Percentiles rank a stretch among this genome's conserved stretches.
Evolutionary conservation across 306 rosid genomes (phyloP).

Genomic region (Trifolium subterraneum): DNA sequence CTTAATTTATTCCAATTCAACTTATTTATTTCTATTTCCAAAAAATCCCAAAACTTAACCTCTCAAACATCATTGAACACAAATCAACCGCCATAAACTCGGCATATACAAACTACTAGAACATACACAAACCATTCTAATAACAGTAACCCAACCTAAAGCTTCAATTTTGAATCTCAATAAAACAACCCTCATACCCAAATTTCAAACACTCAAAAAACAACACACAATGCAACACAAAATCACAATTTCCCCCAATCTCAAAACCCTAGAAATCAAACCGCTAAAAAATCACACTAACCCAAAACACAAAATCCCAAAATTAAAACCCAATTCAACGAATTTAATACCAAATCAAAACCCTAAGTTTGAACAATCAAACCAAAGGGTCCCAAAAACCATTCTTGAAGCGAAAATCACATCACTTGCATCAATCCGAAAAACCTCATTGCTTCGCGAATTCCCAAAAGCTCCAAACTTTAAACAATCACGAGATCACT

Average conservation of each 20-base stretch:
- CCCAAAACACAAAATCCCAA: slow-evolving; percentile 42
- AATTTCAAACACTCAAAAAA: slow-evolving; percentile 47
- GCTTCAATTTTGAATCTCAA: slow-evolving; percentile 48
- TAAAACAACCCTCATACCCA: slow-evolving; percentile 43
- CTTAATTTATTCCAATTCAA: slow-evolving; percentile 51
- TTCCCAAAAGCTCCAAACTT: slow-evolving; percentile 62
- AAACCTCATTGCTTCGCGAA: slow-evolving; percentile 49
- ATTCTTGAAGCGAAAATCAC: slow-evolving; percentile 48
- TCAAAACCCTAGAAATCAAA: slow-evolving; percentile 95
- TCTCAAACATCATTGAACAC: slow-evolving; percentile 54
- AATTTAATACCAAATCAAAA: slow-evolving; percentile 59
- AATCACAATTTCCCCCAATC: slow-evolving; percentile 60
- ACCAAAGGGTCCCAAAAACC: slow-evolving; percentile 41
- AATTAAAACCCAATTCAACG: slow-evolving; percentile 46
- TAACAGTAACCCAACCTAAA: slow-evolving; percentile 30
- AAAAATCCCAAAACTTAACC: slow-evolving; percentile 54
- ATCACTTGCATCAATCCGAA: slow-evolving; percentile 55
- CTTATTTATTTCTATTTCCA: slow-evolving; percentile 58
- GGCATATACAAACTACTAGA: slow-evolving; percentile 38
- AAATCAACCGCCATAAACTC: slow-evolving; percentile 44
- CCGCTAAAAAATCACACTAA: slow-evolving; percentile 47
- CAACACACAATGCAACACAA: slow-evolving; percentile 67
- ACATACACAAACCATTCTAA: slow-evolving; percentile 14
- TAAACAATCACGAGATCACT: slow-evolving; percentile 61
- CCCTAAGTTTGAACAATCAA: slow-evolving; percentile 64